phyloP scores from a whole-genome alignment of 352 stramenopile genomes.

The Pythium diclinum region DNA sequence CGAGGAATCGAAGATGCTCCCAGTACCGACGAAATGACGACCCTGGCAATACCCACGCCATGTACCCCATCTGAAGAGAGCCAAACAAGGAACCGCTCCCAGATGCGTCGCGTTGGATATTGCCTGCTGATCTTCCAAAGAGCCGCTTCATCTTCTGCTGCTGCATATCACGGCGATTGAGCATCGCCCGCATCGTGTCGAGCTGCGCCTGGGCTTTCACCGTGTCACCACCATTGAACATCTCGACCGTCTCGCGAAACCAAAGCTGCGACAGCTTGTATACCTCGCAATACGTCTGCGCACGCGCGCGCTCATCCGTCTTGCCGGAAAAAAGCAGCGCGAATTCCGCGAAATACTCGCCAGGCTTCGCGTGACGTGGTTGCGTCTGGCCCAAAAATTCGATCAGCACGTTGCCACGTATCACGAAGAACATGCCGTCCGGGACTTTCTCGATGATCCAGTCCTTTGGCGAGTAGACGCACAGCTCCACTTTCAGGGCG shows the following conservation, averaged over 20 bases:
- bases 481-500: conserved; percentile 43
- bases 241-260: conserved; percentile 50
- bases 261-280: conserved; percentile 58
- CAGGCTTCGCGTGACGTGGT: conserved; percentile 35
- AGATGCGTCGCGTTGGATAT: conserved; percentile 8
- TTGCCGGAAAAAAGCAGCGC: conserved; percentile 43
- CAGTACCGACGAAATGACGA: conserved; percentile 60
- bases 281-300: conserved; percentile 70
- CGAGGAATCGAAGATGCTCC: conserved; percentile 48
- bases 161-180: conserved; percentile 55
- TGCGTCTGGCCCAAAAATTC: conserved; percentile 30
- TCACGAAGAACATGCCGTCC: conserved; percentile 65
- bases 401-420: conserved; percentile 50
- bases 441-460: conserved; percentile 70
- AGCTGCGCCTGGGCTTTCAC: conserved; percentile 26
- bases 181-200: conserved; percentile 55
- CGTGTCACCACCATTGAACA: conserved; percentile 47
- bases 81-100: neutral
- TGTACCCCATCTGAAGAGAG: neutral
- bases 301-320: conserved; percentile 47
- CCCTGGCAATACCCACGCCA: conserved; percentile 43
- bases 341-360: conserved; percentile 56
- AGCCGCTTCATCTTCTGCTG: conserved; percentile 80
- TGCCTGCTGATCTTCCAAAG: conserved; percentile 40
- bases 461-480: conserved; percentile 61